Base-by-base conservation (phyloP, 2,329 filamentous ascomycete species). In the Acrocalymma vagum region DNA sequence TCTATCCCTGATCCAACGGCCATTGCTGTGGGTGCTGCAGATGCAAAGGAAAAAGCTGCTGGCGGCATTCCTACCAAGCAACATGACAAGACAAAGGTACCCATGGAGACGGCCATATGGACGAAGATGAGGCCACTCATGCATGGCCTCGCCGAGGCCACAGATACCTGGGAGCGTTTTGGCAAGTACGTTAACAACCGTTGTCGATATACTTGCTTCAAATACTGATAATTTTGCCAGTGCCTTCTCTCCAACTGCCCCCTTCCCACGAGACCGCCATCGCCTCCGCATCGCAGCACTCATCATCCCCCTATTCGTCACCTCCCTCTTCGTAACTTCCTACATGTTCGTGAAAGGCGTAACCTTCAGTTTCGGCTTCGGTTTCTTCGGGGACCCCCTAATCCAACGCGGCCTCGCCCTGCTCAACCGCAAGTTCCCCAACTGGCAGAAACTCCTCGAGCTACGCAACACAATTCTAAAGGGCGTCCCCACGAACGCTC, bases 401-500 rank as follows among this genome's bases (percentile, higher is more conserved):
- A 83, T 93, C 39, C 73, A 75, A 21, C 79, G 78, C 9, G 81
- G 76, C 2, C 62, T 90, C 4, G 67, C 69, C 9, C 80, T 82
- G 53, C 68, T 89, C 18, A 85, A 88, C 65, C 72, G 70, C 10
- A 76, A 75, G 29, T 77, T 84, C 53, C 88, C 88, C 1, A 74
- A 85, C 53, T 94, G 89, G 89, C 78, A 88, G 58, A 88, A 86
- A 53, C 74, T 90, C 6, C 74, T 93, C 11, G 85, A 91, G 57
- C 71, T 90, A 9, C 80, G 86, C 45, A 90, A 90, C 22, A 90
- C 87, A 0, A 65, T 94, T 1, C 81, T 95, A 34, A 89, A 87
- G 61, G 88, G 89, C 3, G 85, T 94, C 0, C 90, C 90, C 1
- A 95, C 90, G 2, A 94, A 95, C 62, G 88, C 89, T 3, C 90